Conservation (phyloP, 1,284 basidiomycete species). For the Cryptococcus sp. region DNA sequence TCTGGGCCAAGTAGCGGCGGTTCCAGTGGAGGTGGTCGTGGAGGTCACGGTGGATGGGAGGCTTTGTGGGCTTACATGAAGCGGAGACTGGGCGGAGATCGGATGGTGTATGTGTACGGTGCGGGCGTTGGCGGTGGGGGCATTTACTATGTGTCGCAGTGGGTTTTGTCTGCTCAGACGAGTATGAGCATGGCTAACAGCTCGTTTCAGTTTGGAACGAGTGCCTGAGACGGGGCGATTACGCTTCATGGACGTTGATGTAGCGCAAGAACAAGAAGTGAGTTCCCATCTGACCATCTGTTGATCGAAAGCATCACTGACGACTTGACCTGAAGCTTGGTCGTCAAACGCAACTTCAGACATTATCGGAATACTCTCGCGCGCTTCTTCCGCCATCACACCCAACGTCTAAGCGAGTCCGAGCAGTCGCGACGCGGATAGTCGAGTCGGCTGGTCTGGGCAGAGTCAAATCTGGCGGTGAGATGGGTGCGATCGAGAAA, state of each 20-base stretch:
- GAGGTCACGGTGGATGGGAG: slow-evolving; percentile 35
- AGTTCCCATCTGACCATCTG: slow-evolving; percentile 9
- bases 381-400: slow-evolving; percentile 70
- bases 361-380: slow-evolving; percentile 61
- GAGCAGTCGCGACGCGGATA: slow-evolving; percentile 70
- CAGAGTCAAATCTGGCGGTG: slow-evolving; percentile 54
- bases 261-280: slow-evolving; percentile 61
- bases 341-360: slow-evolving; percentile 57
- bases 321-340: slow-evolving; percentile 24
- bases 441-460: slow-evolving; percentile 73
- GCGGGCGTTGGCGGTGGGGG: slow-evolving; percentile 53
- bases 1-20: too few species aligned
- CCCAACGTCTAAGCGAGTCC: slow-evolving; percentile 66
- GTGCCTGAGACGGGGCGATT: slow-evolving; percentile 79
- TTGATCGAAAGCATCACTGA: neutral
- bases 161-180: slow-evolving; percentile 39
- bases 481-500: slow-evolving; percentile 41
- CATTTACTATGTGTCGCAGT: slow-evolving; percentile 65
- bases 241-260: slow-evolving; percentile 77
- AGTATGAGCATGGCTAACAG: too few species aligned
- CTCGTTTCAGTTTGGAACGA: slow-evolving; percentile 65
- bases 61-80: slow-evolving; percentile 34
- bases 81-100: slow-evolving; percentile 45
- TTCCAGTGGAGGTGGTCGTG: too few species aligned
- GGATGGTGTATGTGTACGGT: slow-evolving; percentile 43